A percentile compares a stretch with the other conserved stretches of the same genome.
Conservation (phyloP, 768 basidiomycete species). For the Cyclocybe aegerita region DNA sequence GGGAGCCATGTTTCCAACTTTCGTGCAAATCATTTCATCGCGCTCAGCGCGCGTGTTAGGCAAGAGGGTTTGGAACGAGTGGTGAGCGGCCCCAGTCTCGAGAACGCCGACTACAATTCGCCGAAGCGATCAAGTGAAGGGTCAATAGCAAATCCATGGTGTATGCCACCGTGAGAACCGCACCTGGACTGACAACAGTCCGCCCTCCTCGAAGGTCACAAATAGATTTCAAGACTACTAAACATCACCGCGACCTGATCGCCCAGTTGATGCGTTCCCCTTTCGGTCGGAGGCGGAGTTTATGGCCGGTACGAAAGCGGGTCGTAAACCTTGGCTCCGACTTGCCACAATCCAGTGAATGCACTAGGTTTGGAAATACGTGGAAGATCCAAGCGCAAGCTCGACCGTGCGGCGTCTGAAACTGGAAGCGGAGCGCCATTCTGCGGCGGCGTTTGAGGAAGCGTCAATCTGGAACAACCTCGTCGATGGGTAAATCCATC, state of each 20-base stretch:
- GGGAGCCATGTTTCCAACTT: no score
- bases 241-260: slow-evolving; percentile 26
- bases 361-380: not conserved
- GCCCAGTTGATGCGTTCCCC: slow-evolving; percentile 13
- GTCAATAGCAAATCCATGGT: not conserved
- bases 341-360: not conserved
- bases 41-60: no score
- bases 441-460: slow-evolving; percentile 11
- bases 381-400: no score
- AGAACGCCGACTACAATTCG: not conserved
- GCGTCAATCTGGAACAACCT: not conserved
- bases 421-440: slow-evolving; percentile 7
- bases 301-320: no score
- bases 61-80: not conserved
- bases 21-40: no score
- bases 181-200: slow-evolving; percentile 12
- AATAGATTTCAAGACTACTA: slow-evolving; percentile 12
- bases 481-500: not conserved
- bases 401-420: no score
- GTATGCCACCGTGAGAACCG: slow-evolving; percentile 9
- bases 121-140: not conserved
- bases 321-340: no score
- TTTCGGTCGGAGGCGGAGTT: slow-evolving; percentile 3
- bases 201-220: slow-evolving; percentile 17
- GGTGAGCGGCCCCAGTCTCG: slow-evolving; percentile 1